Evolutionary conservation across 1,139 yeast genomes (phyloP), one percentile per base, ranked within the genome.

Genomic region (Pichia sp.): DNA sequence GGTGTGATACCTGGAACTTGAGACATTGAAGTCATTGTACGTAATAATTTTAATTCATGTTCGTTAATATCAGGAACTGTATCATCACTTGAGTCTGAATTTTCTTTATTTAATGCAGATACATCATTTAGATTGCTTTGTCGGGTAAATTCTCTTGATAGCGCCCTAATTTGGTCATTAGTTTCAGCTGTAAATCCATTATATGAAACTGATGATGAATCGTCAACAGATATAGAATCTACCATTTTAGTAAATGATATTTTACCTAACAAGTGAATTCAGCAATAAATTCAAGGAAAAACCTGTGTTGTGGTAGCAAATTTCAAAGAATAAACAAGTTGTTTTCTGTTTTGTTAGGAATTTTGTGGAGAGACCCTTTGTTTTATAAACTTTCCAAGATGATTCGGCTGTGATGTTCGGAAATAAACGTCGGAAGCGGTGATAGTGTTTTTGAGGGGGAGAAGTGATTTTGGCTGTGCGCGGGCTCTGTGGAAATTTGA

Each of bases 1-100:
- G 80, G 76, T 38, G 65, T 42, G 7, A 73, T 69, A 44, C 82
- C 83, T 0, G 82, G 81, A n/a, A 79, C 80, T 53, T 71, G 73
- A 1, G 81, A 73, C 81, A 78, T 76, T 55, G 76, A 72, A 28
- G 76, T 67, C 57, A 77, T 66, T 47, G 75, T 73, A 52, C 70
- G 58, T 49, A 67, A 59, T 46, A 71, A 61, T 58, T 49, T 18
- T 16, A 34, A n/a, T n/a, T 34, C 11, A 34, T 34, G 16, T n/a
- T 34, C 22, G n/a, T 34, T n/a, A 34, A 9, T 10, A n/a, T n/a
- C 13, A n/a, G 27, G 28, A 13, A 11, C 11, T 13, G 28, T 11
- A 22, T 13, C 11, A 38, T 38, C 28, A 38, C n/a, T 22, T 38
- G 27, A 22, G 11, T 38, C 42, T 22, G 27, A 22, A 13, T 38